Evolutionary conservation across 2,329 filamentous ascomycete genomes (phyloP).

Genomic region (Trichoderma sp.): DNA sequence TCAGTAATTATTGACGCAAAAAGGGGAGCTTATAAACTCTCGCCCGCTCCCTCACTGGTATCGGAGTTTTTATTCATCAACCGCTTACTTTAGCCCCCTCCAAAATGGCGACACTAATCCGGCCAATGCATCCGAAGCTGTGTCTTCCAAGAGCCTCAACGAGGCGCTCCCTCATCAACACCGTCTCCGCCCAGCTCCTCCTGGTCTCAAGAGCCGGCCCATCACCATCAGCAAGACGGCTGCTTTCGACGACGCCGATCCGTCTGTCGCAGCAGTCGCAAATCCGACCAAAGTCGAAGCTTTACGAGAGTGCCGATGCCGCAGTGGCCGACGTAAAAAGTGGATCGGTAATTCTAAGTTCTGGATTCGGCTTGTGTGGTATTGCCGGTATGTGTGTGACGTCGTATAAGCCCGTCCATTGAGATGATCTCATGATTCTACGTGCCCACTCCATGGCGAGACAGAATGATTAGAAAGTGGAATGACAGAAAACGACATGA

Average conservation of each 20-base stretch:
- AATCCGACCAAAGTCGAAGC: constrained; percentile 40
- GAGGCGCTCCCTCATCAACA: neutral
- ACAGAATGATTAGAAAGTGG: neutral
- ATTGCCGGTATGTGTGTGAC: constrained; percentile 54
- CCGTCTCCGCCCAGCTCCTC: neutral
- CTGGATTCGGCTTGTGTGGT: constrained; percentile 79
- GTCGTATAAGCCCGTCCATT: neutral
- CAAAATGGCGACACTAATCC: constrained; percentile 11
- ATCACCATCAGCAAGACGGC: neutral
- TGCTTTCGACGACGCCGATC: constrained; percentile 5
- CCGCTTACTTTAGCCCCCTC: neutral
- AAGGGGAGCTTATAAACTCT: neutral
- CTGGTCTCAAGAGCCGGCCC: neutral
- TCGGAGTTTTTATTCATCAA: neutral
- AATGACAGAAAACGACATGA: neutral
- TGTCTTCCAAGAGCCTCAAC: neutral
- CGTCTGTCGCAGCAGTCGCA: constrained; percentile 22
- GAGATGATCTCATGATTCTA: neutral
- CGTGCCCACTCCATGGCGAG: neutral
- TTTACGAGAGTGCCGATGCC: constrained; percentile 57
- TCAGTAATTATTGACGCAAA: neutral
- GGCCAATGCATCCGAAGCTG: constrained; percentile 11
- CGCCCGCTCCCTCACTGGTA: neutral
- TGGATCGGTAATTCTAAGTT: constrained; percentile 68
- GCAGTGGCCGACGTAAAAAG: constrained; percentile 69